Evolutionary conservation across 2,329 filamentous ascomycete species (phyloP).

Genomic region (Cercospora sesami): DNA sequence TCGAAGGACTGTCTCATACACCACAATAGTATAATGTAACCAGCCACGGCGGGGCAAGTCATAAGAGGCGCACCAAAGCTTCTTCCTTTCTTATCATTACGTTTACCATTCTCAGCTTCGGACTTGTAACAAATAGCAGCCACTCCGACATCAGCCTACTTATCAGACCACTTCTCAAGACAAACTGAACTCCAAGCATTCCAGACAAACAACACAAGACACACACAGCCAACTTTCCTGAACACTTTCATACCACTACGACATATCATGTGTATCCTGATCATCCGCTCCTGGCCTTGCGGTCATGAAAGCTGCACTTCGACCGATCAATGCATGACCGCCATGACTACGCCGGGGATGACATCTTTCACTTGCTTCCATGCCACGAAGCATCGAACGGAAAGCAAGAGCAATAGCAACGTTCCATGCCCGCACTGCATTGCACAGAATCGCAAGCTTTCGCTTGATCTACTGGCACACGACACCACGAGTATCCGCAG

Average conservation of each 20-base stretch:
- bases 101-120: background rate
- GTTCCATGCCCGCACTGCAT: conserved; percentile 22
- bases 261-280: conserved; percentile 26
- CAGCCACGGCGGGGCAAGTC: conserved; percentile 9
- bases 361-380: conserved; percentile 17
- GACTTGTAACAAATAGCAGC: background rate
- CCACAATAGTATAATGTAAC: conserved; percentile 13
- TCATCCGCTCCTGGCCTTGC: conserved; percentile 23
- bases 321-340: conserved; percentile 19
- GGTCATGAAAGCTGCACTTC: conserved; percentile 20
- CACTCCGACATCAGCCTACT: background rate
- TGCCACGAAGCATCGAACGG: conserved; percentile 6
- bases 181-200: background rate
- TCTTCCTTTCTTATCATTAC: background rate
- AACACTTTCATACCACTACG: background rate
- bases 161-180: background rate
- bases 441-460: conserved; percentile 9
- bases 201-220: conserved; percentile 1
- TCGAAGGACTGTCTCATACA: conserved; percentile 6
- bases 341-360: conserved; percentile 18
- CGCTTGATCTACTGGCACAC: background rate
- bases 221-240: background rate
- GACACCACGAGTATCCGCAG: conserved; percentile 4
- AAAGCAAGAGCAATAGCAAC: background rate
- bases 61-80: background rate